Evolutionary conservation across 2,329 filamentous ascomycete species (phyloP).

Genomic region (Colletotrichum sp.): DNA sequence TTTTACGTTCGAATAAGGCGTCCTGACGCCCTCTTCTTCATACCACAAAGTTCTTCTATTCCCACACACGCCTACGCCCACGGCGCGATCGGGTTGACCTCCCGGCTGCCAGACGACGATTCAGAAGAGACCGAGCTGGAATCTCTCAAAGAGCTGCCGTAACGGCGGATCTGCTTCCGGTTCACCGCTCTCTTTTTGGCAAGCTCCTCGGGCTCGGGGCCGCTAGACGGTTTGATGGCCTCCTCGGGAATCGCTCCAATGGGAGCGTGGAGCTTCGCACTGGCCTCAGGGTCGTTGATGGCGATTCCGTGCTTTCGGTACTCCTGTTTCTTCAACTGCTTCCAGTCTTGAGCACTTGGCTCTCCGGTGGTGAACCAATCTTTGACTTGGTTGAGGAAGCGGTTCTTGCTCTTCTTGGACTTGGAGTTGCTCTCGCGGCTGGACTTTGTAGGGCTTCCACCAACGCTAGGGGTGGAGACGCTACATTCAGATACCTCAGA

Average conservation of each 20-base stretch:
- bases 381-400: constrained; percentile 50
- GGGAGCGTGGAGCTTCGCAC: constrained; percentile 51
- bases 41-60: neutral
- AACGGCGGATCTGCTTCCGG: constrained; percentile 31
- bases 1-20: neutral
- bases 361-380: constrained; percentile 54
- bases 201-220: constrained; percentile 51
- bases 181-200: constrained; percentile 37
- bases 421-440: constrained; percentile 26
- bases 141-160: constrained; percentile 25
- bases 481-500: constrained; percentile 28
- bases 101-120: constrained; percentile 36
- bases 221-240: constrained; percentile 50
- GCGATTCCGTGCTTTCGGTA: constrained; percentile 50
- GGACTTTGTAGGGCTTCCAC: constrained; percentile 1
- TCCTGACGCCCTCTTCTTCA: neutral
- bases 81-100: constrained; percentile 34
- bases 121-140: constrained; percentile 40
- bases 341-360: constrained; percentile 54
- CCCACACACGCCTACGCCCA: constrained; percentile 28
- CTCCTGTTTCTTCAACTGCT: constrained; percentile 46
- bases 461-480: constrained; percentile 24
- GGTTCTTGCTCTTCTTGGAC: constrained; percentile 30
- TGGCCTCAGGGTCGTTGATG: constrained; percentile 46
- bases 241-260: constrained; percentile 48